A percentile compares a stretch with the other conserved stretches of the same genome.
These are phyloP conservation scores for Botryotinia calthae DNA, from an alignment of 2,329 filamentous ascomycete species.

Conservation along the genomic window DNA sequence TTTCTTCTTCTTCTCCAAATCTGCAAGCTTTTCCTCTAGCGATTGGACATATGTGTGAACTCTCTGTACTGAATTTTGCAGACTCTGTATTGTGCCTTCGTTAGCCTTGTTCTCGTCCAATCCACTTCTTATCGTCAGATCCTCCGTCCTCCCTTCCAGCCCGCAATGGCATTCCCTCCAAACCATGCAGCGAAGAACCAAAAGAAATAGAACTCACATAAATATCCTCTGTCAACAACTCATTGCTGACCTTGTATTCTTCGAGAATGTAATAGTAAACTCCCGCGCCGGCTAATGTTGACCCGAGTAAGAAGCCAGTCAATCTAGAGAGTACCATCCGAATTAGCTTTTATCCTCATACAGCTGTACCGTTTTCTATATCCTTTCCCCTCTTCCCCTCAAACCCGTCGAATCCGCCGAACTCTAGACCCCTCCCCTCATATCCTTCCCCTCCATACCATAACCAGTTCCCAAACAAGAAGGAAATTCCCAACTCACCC, in stretches of 20 bases:
- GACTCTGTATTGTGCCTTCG: conserved; percentile 53
- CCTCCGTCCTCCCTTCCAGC: not conserved
- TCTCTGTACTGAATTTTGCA: conserved; percentile 83
- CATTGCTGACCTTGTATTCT: conserved; percentile 91
- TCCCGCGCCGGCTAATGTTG: conserved; percentile 71
- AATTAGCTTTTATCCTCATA: not conserved
- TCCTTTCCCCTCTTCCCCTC: not conserved
- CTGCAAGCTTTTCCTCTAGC: conserved; percentile 76
- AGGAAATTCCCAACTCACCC: conserved; percentile 52
- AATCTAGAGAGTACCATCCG: conserved; percentile 52
- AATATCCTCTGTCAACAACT: conserved; percentile 91
- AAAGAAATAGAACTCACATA: conserved; percentile 65
- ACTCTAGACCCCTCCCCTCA: not conserved
- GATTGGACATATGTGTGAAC: conserved; percentile 80
- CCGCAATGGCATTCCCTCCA: not conserved
- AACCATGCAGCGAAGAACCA: not conserved
- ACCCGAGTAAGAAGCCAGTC: conserved; percentile 87
- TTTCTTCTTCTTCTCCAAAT: conserved; percentile 66
- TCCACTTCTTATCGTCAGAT: not conserved
- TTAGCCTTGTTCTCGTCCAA: not conserved
- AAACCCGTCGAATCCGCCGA: not conserved
- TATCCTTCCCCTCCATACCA: not conserved
- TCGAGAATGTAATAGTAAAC: conserved; percentile 92
- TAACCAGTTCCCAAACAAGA: not conserved
- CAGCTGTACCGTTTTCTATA: not conserved